A percentile compares a stretch with the other conserved stretches of the same genome.
Conservation (phyloP, 495 filamentous ascomycete genomes). For the Aspergillus egyptiacus region DNA sequence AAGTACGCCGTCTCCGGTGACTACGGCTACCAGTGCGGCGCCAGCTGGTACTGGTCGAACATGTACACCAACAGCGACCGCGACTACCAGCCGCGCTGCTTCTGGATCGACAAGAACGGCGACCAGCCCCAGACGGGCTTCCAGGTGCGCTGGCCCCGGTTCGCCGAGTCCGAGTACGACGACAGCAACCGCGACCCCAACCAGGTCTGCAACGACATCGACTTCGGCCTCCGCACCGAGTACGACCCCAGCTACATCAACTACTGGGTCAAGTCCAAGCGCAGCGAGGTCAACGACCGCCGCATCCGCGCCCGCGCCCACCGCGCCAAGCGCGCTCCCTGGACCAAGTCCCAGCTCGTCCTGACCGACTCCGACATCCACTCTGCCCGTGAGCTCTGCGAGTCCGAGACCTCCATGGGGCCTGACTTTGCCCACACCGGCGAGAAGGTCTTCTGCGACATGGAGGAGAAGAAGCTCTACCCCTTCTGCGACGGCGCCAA, state of each 20-base stretch:
- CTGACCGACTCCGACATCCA: slow-evolving; percentile 2
- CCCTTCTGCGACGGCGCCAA: neutral
- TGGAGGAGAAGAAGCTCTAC: slow-evolving; percentile 5
- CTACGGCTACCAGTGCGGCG: slow-evolving; percentile 11
- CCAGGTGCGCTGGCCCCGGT: slow-evolving; percentile 11
- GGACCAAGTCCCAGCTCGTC: slow-evolving; percentile 4
- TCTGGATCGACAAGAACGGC: slow-evolving; percentile 14
- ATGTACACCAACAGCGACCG: slow-evolving; percentile 11
- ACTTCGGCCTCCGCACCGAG: slow-evolving; percentile 12
- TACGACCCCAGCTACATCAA: slow-evolving; percentile 7
- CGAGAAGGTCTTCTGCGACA: slow-evolving; percentile 10
- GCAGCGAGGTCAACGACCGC: neutral
- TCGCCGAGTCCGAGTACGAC: neutral
- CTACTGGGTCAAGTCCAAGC: neutral
- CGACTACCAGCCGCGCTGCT: slow-evolving; percentile 12
- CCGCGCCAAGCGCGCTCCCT: neutral
- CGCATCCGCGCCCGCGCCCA: neutral
- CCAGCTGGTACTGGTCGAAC: slow-evolving; percentile 12
- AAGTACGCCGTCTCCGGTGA: slow-evolving; percentile 12
- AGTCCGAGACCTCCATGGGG: slow-evolving; percentile 10
- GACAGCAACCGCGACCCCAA: slow-evolving; percentile 7
- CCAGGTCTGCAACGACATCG: slow-evolving; percentile 7
- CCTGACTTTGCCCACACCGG: slow-evolving; percentile 10
- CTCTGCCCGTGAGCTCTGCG: slow-evolving; percentile 3
- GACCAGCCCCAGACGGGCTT: slow-evolving; percentile 13